Evolutionary conservation across 1,284 basidiomycete species (phyloP).

Genomic region (Sporisorium exsertum): DNA sequence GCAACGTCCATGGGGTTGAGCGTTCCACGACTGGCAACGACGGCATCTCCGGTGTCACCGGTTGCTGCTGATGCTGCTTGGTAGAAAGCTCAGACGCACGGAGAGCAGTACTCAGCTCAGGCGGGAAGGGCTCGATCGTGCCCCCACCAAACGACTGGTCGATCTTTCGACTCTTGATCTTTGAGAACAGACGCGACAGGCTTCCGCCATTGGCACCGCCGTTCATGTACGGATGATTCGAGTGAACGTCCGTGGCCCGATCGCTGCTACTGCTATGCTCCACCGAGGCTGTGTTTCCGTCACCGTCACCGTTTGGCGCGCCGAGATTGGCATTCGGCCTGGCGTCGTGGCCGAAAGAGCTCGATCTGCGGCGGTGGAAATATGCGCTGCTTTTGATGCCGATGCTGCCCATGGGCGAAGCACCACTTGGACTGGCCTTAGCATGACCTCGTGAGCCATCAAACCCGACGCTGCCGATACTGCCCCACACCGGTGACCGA

Average conservation of each 20-base stretch:
- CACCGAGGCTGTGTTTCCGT: neutral
- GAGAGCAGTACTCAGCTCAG: constrained; percentile 20
- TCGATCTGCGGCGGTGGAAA: constrained; percentile 50
- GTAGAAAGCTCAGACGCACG: constrained; percentile 8
- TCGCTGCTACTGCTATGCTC: constrained; percentile 15
- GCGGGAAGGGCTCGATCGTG: constrained; percentile 49
- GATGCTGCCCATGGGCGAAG: constrained; percentile 23
- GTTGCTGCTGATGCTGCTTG: constrained; percentile 2
- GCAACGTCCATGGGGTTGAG: constrained; percentile 22
- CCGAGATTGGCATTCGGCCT: constrained; percentile 20
- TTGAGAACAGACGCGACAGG: constrained; percentile 51
- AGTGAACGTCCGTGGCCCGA: constrained; percentile 11
- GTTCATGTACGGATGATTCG: constrained; percentile 45
- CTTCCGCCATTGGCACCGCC: constrained; percentile 33
- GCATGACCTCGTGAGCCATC: constrained; percentile 18
- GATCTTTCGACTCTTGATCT: constrained; percentile 41
- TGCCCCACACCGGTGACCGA: constrained; percentile 35
- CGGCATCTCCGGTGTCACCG: constrained; percentile 20
- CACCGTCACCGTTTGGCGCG: constrained; percentile 5
- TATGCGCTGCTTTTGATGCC: constrained; percentile 23
- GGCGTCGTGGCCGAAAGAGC: constrained; percentile 57
- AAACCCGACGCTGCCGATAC: constrained; percentile 14
- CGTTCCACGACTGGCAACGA: constrained; percentile 16
- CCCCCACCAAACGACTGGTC: constrained; percentile 35
- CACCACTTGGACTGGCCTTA: constrained; percentile 18